Base-by-base conservation (phyloP, 768 basidiomycete species). In the Hypholoma fasciculare region DNA sequence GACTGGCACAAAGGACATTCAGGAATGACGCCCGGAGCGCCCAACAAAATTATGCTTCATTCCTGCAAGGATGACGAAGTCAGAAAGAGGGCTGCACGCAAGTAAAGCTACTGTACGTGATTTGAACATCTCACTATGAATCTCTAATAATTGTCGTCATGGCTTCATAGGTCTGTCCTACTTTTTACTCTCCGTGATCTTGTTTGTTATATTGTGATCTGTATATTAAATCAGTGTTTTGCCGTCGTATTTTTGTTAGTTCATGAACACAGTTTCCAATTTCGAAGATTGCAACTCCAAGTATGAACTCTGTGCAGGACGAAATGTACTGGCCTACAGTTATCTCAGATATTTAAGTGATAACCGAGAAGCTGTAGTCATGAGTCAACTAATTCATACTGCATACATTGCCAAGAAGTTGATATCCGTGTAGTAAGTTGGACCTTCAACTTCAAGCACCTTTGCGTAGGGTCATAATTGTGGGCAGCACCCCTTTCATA, bases 1-100 rank as follows among this genome's bases (percentile, higher is more conserved):
- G 94, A 96, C 67, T 96, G 94, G 94, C 90, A 88, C 14, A 94
- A 94, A 69, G 93, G 94, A 7, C 90, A 94, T 70, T 85, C 87
- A 12, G 94, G 94, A 19, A 92, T 89, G 82, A 88, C 88, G 6
- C 78, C 80, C 6, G 77, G 79, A 37, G 77, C 82, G 59, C 84
- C 87, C 16, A 93, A 92, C 76, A 92, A 94, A 72, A 71, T 94
- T 63, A 88, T 90, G 85, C 67, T 94, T 63, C 91, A 93, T 67
- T 85, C 87, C 19, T 89, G 88, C 78, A 92, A 92, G 72, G 90
- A 94, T 51, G 92, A 94, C 19, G 92, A 94, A 72, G 89, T 93
- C 55, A 90, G 84, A 74, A 89, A 88, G 76, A 72, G 80, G 58
- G 72, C 76, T 4, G 58, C 65, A n/a, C 72, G 76, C 63, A 79